Evolutionary conservation across 306 rosid species (phyloP).

Genomic region (Gynostemma pentaphyllum): DNA sequence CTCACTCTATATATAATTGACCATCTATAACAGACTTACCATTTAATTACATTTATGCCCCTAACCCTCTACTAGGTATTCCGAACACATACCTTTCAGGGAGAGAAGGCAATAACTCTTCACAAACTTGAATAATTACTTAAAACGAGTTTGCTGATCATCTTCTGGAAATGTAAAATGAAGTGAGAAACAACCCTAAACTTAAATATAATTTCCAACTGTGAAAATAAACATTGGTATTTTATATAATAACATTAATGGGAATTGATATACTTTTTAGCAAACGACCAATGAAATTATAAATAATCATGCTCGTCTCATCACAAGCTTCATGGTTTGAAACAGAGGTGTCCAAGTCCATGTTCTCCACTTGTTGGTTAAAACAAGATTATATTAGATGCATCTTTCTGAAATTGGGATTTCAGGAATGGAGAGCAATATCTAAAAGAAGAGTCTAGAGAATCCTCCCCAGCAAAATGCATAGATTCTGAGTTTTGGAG

Average conservation of each 20-base stretch:
- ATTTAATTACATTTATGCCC: too few species aligned
- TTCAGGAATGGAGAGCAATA: background rate
- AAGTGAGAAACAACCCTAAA: background rate
- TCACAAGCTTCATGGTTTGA: conserved; percentile 40
- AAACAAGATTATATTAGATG: background rate
- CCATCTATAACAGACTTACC: too few species aligned
- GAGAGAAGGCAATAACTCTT: conserved; percentile 41
- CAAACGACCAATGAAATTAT: conserved; percentile 50
- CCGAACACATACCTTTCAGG: conserved; percentile 64
- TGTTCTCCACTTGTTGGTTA: background rate
- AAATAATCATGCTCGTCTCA: conserved; percentile 55
- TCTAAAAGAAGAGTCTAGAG: background rate
- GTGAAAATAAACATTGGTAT: background rate
- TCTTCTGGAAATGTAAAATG: conserved; percentile 19
- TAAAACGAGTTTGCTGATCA: conserved; percentile 16
- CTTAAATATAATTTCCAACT: background rate
- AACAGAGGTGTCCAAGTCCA: background rate
- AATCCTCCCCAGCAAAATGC: conserved; percentile 5
- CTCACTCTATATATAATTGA: too few species aligned
- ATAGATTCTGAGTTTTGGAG: conserved; percentile 10
- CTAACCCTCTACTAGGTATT: too few species aligned
- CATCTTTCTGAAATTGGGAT: background rate
- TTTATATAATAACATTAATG: background rate
- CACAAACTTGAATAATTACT: conserved; percentile 25
- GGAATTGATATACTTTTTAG: conserved; percentile 19